phyloP scores from a whole-genome alignment of 768 basidiomycete species.

The Pholiota conissans region DNA sequence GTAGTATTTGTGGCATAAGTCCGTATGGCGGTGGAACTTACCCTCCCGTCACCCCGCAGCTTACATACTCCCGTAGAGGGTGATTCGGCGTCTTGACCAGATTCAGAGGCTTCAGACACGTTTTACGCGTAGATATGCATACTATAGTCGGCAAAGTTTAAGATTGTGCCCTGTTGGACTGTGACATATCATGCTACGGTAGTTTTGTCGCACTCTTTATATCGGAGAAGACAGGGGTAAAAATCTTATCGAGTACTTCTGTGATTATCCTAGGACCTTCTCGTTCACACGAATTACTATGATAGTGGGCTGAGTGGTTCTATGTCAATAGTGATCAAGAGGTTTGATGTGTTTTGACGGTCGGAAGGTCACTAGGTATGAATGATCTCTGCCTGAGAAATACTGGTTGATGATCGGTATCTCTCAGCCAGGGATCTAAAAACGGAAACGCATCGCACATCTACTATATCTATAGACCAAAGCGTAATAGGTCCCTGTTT shows the following conservation, averaged over 20 bases:
- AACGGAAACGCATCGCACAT: background rate
- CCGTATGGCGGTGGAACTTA: background rate
- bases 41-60: background rate
- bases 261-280: background rate
- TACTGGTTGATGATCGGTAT: background rate
- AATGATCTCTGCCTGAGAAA: background rate
- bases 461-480: background rate
- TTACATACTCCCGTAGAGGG: background rate
- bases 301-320: background rate
- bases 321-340: background rate
- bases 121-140: background rate
- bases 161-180: background rate
- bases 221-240: background rate
- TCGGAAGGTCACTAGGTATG: background rate
- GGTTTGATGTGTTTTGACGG: background rate
- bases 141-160: background rate
- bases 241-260: background rate
- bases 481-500: background rate
- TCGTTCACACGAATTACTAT: background rate
- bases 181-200: background rate
- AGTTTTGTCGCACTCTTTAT: no score
- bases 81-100: background rate
- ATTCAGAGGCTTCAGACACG: background rate
- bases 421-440: background rate
- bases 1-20: background rate